Evolutionary conservation across 1,139 yeast genomes (phyloP), one percentile per base, ranked within the genome.

Genomic region (Kazachstania sp.): DNA sequence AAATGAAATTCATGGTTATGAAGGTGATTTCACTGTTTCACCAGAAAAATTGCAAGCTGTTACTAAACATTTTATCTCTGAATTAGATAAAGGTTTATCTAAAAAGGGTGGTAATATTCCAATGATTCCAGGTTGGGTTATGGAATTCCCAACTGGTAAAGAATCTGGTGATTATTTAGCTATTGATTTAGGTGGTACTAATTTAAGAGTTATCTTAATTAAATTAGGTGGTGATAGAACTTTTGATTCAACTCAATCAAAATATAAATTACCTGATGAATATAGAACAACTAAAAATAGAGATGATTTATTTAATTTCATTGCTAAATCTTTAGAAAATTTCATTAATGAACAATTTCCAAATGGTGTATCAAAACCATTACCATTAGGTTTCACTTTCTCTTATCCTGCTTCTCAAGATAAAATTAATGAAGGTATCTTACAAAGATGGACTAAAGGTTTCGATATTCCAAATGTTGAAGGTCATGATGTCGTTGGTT

Each of bases 391-490:
- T 43, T 92, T 92, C 77, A 92, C 98, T 20, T 92, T 92, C 73
- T 84, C 95, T 26, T 92, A 83, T 71, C 97, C 98, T 49, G 87
- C 92, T 52, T 74, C 88, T 41, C 98, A 92, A 71, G 67, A 72
- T 55, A 84, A 83, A 51, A 87, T 92, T 63, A 83, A 86, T 71
- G 75, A 79, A 58, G 98, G 97, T 64, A 68, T 86, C 49, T 77
- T 92, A 65, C 95, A 87, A 74, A 79, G 94, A 69, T 92, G 98
- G 98, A 92, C 98, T 52, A 92, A 92, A 73, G 98, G 98, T 55
- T 92, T 86, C 69, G 96, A 92, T 67, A 87, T 92, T 60, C 84
- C 79, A 49, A 88, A 84, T 52, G 97, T 92, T 47, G 98, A 92
- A 72, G 97, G 97, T 52, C 76, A 85, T 48, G 95, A 92, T 63